Evolutionary conservation across 2,329 filamentous ascomycete species (phyloP), one percentile per base, ranked within the genome.

Genomic region (Ophiosphaerella narmari): DNA sequence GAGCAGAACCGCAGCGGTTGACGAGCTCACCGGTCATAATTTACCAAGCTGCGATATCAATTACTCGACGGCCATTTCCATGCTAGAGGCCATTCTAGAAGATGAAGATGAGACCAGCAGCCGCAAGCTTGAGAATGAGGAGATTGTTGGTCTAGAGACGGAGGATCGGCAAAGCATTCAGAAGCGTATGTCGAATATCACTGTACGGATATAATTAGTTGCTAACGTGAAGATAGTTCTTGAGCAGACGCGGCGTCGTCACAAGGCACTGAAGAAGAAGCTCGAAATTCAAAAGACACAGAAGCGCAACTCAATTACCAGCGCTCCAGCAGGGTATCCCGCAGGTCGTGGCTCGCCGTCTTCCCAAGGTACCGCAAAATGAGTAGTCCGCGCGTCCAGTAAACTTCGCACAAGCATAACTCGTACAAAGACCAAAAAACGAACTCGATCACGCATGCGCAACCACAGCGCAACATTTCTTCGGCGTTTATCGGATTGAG

Each of bases 41-140:
- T 78, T 97, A 21, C 76, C 80, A 0, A 91, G 91, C 13, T 97
- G 93, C 68, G 92, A 97, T 68, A 86, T 96, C 23, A 92, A 91
- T 14, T 99, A 99, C 69, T 82, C 90, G 46, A 97, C 94, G 0
- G 92, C 94, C 0, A 91, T 97, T 58, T 85, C 90, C 56, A 94
- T 99, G 88, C 82, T 97, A 12, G 93, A 99, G 75, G 94, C 93
- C 13, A 90, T 99, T 3, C 77, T 99, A 49, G 94, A 99, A 63
- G 87, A 83, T 39, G 91, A 96, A 52, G 91, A 86, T 42, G 77
- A 81, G 52, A 76, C 74, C 8, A 62, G 81, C 73, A 56, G 81
- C 79, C 64, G 64, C 35, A 75, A 72, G 43, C 69, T 71, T 40
- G 66, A 74, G 9, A 75, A 81, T 75, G 78, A 78, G 16, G 76